Percentiles rank a stretch among this genome's conserved stretches.
phyloP scores from a whole-genome alignment of 805 yeast species.

The Candida oleophila region DNA sequence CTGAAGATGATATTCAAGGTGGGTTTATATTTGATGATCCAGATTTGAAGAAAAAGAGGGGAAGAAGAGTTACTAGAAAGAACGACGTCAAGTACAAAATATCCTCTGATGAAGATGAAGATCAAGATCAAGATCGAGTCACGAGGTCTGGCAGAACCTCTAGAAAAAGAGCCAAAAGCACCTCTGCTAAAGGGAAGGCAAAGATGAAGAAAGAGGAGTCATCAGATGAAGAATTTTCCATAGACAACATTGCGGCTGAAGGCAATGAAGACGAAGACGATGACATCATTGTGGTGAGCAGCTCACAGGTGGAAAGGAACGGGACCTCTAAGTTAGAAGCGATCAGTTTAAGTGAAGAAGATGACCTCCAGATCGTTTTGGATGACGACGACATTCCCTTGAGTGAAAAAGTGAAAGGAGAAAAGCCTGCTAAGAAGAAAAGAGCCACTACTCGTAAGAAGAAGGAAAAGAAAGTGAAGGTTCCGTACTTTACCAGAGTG shows the following conservation, averaged over 20 bases:
- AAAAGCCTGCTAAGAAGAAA: constrained; percentile 15
- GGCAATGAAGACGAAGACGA: constrained; percentile 5
- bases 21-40: constrained; percentile 45
- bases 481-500: constrained; percentile 67
- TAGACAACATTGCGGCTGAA: neutral
- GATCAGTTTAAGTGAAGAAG: constrained; percentile 9
- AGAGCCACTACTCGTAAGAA: constrained; percentile 25
- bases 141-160: neutral
- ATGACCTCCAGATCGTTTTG: neutral
- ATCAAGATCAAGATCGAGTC: neutral
- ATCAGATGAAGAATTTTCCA: constrained; percentile 1
- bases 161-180: neutral
- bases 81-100: neutral
- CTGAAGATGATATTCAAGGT: constrained; percentile 20
- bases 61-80: neutral
- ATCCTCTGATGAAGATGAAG: constrained; percentile 6
- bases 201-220: neutral
- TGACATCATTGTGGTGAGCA: constrained; percentile 14
- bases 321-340: constrained; percentile 23
- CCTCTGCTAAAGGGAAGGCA: neutral
- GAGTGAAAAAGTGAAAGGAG: constrained; percentile 5
- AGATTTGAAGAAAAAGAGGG: neutral
- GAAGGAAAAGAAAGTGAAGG: constrained; percentile 51
- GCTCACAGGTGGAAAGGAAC: constrained; percentile 21
- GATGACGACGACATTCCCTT: constrained; percentile 24